phyloP scores from a whole-genome alignment of 345 rosid species.

The Citrus glauca region DNA sequence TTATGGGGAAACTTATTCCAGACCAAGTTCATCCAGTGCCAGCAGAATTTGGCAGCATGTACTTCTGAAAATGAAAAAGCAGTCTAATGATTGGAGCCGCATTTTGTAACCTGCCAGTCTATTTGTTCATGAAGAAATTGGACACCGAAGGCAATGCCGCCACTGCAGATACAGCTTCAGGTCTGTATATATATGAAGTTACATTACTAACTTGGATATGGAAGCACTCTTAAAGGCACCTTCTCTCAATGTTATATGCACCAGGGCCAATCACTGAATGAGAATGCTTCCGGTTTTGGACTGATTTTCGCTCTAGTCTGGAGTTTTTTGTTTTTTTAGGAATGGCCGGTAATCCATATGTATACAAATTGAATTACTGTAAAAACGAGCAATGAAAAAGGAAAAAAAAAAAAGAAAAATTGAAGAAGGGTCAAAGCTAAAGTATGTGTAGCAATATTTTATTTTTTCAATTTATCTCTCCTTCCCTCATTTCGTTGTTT shows the following conservation, averaged over 20 bases:
- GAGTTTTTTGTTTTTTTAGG: conserved; percentile 9
- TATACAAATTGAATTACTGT: conserved; percentile 24
- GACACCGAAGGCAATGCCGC: neutral
- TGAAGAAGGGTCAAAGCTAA: conserved; percentile 3
- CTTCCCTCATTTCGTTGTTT: neutral
- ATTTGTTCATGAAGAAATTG: neutral
- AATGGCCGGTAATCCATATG: conserved; percentile 15
- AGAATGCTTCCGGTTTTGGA: conserved; percentile 30
- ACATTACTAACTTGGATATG: conserved; percentile 32
- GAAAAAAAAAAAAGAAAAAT: neutral
- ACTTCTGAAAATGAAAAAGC: neutral
- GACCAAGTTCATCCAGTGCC: conserved; percentile 10
- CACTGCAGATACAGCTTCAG: conserved; percentile 6
- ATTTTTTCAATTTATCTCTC: conserved; percentile 28
- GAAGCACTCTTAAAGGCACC: conserved; percentile 6
- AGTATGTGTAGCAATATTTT: conserved; percentile 29
- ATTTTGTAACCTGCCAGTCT: conserved; percentile 5
- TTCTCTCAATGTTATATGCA: conserved; percentile 20
- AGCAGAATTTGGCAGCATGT: conserved; percentile 19
- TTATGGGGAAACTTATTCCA: neutral
- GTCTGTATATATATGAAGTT: conserved; percentile 25
- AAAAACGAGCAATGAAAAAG: conserved; percentile 12
- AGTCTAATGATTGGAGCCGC: conserved; percentile 9
- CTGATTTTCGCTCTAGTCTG: conserved; percentile 22
- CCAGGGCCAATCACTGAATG: conserved; percentile 2